These are phyloP conservation scores for Ballota nigra DNA, from an alignment of 257 asterid genomes.

Conservation along the genomic window DNA sequence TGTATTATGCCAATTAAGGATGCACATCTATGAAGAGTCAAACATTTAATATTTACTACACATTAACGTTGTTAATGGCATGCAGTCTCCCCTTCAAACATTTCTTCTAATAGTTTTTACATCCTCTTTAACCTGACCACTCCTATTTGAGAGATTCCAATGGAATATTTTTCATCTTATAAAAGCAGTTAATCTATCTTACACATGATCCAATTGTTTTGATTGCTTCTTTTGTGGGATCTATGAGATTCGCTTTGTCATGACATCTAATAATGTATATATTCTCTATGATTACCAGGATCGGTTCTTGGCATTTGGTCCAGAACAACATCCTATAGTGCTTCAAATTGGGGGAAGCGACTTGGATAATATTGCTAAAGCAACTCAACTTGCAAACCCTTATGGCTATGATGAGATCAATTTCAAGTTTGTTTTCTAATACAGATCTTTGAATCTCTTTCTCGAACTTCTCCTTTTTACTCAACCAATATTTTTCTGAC, in stretches of 20 bases:
- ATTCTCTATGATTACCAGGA: slow-evolving; percentile 57
- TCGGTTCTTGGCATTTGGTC: slow-evolving; percentile 78
- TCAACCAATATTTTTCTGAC: slow-evolving; percentile 30
- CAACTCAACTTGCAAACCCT: slow-evolving; percentile 74
- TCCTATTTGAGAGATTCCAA: not conserved
- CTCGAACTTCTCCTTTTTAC: slow-evolving; percentile 12
- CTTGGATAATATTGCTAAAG: slow-evolving; percentile 83
- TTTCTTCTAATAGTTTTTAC: not conserved
- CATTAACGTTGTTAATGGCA: not conserved
- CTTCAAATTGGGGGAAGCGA: slow-evolving; percentile 96
- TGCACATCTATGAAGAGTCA: slow-evolving; percentile 13
- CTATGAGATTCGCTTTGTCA: slow-evolving; percentile 17
- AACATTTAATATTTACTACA: not conserved
- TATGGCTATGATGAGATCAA: slow-evolving; percentile 96
- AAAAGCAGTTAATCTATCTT: slow-evolving; percentile 17
- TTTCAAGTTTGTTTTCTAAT: slow-evolving; percentile 63
- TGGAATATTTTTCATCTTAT: not conserved
- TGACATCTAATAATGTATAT: slow-evolving; percentile 21
- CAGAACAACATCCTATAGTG: slow-evolving; percentile 92
- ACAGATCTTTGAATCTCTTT: not conserved
- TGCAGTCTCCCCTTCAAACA: not conserved
- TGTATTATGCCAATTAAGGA: slow-evolving; percentile 1
- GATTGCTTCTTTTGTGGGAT: not conserved
- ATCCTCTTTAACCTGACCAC: not conserved
- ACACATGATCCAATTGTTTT: not conserved